Percentiles rank a stretch among this genome's conserved stretches.
phyloP scores from a whole-genome alignment of 306 rosid genomes.

The Sechiopsis laciniata region DNA sequence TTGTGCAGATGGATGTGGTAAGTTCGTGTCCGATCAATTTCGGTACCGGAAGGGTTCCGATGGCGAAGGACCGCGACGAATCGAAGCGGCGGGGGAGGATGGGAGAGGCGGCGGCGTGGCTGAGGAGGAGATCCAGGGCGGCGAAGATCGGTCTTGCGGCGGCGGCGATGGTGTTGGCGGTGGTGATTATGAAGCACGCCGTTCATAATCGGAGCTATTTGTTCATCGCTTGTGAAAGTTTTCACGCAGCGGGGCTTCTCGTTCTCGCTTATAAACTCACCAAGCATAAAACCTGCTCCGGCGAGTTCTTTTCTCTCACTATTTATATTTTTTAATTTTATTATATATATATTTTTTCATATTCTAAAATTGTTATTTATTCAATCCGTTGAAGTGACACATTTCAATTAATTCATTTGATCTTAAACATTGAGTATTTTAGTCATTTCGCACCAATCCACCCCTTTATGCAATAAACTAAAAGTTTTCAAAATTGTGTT shows the following conservation, averaged over 20 bases:
- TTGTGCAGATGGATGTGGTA: background rate
- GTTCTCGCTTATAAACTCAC: constrained; percentile 66
- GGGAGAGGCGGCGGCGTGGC: constrained; percentile 32
- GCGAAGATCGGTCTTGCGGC: constrained; percentile 41
- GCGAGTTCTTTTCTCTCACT: constrained; percentile 29
- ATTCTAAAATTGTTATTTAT: too few species aligned
- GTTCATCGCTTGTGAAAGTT: constrained; percentile 42
- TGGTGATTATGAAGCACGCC: constrained; percentile 38
- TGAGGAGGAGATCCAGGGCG: constrained; percentile 40
- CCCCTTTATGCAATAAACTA: too few species aligned
- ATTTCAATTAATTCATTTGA: too few species aligned
- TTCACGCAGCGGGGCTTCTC: constrained; percentile 48
- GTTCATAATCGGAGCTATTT: constrained; percentile 27
- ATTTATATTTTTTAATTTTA: background rate
- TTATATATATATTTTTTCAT: too few species aligned
- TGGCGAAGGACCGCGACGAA: background rate
- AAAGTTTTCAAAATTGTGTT: too few species aligned
- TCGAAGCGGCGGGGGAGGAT: background rate
- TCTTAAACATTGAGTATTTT: too few species aligned
- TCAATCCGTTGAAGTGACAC: too few species aligned
- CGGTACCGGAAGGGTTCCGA: background rate
- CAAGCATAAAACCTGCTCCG: constrained; percentile 67
- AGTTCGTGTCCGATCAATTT: background rate
- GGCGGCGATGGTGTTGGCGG: constrained; percentile 32
- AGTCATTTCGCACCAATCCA: too few species aligned